Percentiles rank a stretch among this genome's conserved stretches.
phyloP scores from a whole-genome alignment of 2,329 filamentous ascomycete genomes.

The Calonectria pauciramosa region DNA sequence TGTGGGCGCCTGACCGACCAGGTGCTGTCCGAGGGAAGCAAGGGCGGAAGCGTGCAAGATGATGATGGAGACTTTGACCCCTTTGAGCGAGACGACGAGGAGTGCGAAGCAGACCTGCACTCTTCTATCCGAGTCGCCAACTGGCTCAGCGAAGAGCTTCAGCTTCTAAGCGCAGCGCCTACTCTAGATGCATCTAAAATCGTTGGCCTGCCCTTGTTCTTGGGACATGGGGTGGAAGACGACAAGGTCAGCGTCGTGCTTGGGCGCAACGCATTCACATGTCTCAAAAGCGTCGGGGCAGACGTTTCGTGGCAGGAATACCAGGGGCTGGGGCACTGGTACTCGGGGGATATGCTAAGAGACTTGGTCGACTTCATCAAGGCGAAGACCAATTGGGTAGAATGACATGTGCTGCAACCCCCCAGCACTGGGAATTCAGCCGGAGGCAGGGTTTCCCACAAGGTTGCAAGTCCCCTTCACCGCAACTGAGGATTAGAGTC shows the following conservation, averaged over 20 bases:
- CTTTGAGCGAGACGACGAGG: neutral
- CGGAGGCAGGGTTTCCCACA: neutral
- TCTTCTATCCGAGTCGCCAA: neutral
- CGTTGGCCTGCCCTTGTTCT: neutral
- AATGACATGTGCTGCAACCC: neutral
- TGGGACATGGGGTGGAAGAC: neutral
- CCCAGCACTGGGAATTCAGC: neutral
- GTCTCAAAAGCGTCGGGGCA: neutral
- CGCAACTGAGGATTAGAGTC: neutral
- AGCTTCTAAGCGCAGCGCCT: neutral
- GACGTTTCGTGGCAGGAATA: neutral
- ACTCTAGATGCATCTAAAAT: neutral
- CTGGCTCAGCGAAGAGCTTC: neutral
- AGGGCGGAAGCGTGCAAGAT: neutral
- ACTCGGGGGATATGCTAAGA: neutral
- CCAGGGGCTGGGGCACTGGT: neutral
- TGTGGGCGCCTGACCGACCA: neutral
- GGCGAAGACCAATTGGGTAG: neutral
- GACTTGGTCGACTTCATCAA: neutral
- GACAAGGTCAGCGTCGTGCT: neutral
- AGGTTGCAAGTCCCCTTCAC: neutral
- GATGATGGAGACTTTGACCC: neutral
- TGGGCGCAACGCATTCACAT: neutral
- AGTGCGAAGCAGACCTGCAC: neutral
- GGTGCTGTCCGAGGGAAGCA: neutral